These are phyloP conservation scores for Colletotrichum theobromicola DNA, from an alignment of 2,329 filamentous ascomycete genomes.

Conservation along the genomic window DNA sequence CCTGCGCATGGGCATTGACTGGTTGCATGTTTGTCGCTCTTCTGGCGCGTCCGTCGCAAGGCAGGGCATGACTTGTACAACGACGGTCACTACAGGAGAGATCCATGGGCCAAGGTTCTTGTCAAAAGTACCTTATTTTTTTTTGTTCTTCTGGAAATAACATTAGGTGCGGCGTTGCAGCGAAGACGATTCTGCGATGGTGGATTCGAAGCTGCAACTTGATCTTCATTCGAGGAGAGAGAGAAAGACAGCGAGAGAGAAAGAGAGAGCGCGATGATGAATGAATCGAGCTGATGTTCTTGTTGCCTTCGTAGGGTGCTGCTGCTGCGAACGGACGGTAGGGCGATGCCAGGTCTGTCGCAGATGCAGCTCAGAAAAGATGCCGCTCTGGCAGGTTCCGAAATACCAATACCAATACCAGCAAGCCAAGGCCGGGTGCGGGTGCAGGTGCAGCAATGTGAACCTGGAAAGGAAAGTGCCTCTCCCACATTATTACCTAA, in stretches of 20 bases:
- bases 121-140: neutral
- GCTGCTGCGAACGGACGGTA: conserved; percentile 12
- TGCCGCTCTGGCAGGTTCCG: neutral
- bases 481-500: neutral
- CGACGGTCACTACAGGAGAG: neutral
- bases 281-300: neutral
- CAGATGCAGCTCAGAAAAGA: neutral
- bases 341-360: conserved; percentile 10
- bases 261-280: neutral
- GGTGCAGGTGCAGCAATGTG: neutral
- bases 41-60: neutral
- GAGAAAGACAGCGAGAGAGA: neutral
- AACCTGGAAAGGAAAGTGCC: too few species aligned
- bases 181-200: neutral
- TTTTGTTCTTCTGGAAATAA: neutral
- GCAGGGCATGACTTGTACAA: neutral
- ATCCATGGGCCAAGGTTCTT: neutral
- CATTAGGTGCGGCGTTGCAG: neutral
- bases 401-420: neutral
- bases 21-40: neutral
- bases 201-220: neutral
- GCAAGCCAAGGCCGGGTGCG: neutral
- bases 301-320: too few species aligned
- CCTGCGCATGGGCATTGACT: neutral
- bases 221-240: neutral